These are phyloP conservation scores for Anthracocystis walkeri DNA, from an alignment of 1,284 basidiomycete genomes.

Conservation along the genomic window DNA sequence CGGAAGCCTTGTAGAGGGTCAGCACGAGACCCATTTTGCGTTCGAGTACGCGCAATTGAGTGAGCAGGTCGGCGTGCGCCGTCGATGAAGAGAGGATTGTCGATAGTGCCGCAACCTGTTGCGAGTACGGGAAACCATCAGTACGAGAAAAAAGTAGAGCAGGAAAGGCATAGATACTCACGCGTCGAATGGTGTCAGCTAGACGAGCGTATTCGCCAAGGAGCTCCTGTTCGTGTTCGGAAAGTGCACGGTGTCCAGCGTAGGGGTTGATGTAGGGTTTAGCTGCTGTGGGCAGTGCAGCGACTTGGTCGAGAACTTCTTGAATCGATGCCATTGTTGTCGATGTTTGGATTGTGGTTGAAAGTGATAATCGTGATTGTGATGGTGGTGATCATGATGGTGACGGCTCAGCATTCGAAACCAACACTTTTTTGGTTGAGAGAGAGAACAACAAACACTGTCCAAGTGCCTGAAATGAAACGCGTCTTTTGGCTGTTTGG, in stretches of 20 bases:
- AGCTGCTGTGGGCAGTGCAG: conserved; percentile 33
- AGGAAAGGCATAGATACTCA: conserved; percentile 26
- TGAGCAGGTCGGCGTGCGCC: conserved; percentile 82
- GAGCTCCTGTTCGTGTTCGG: conserved; percentile 57
- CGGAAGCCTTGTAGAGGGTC: conserved; percentile 87
- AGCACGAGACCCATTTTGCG: conserved; percentile 88
- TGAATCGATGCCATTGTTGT: conserved; percentile 43
- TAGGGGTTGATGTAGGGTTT: conserved; percentile 62
- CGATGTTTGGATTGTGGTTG: not conserved
- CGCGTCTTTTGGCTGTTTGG: conserved; percentile 8
- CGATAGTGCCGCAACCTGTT: conserved; percentile 68
- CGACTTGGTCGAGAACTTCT: conserved; percentile 45
- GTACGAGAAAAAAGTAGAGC: conserved; percentile 59
- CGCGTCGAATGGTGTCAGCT: conserved; percentile 60
- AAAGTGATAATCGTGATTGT: conserved; percentile 9
- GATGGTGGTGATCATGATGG: conserved; percentile 12
- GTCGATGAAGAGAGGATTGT: conserved; percentile 72
- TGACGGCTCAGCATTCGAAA: not conserved
- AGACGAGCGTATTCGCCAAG: conserved; percentile 66
- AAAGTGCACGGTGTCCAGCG: conserved; percentile 56
- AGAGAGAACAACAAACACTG: conserved; percentile 33
- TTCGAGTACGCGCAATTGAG: conserved; percentile 83
- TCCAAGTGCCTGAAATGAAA: conserved; percentile 10
- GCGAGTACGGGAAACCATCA: not conserved
- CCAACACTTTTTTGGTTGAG: conserved; percentile 14